Evolutionary conservation across 208 protist genomes (phyloP).

Genomic region (Crithidia expoeki): DNA sequence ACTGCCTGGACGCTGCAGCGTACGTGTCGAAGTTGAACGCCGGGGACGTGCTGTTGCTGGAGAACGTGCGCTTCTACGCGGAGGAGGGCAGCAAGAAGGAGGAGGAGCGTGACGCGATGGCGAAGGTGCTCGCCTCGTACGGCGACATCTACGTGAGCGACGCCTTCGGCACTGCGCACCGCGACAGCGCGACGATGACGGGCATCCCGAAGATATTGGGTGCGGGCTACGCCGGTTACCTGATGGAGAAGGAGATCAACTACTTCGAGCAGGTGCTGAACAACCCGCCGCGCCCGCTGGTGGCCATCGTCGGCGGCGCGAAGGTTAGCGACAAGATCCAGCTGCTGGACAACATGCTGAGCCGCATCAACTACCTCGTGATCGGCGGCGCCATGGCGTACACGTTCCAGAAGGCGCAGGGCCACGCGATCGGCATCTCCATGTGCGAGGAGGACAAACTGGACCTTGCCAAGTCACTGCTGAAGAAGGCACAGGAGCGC

Average conservation of each 20-base stretch:
- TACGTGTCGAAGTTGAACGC: conserved; percentile 41
- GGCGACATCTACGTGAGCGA: conserved; percentile 99
- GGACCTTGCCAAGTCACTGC: conserved; percentile 81
- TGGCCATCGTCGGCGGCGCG: conserved; percentile 97
- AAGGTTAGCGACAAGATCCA: conserved; percentile 99
- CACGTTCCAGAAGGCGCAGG: conserved; percentile 95
- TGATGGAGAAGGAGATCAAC: conserved; percentile 99
- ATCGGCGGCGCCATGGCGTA: conserved; percentile 99
- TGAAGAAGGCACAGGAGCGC: conserved; percentile 95
- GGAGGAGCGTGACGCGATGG: conserved; percentile 82
- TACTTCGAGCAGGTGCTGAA: conserved; percentile 96
- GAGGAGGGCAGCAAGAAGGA: conserved; percentile 97
- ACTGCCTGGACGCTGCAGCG: conserved; percentile 55
- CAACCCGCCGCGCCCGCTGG: conserved; percentile 84
- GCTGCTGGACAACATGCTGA: conserved; percentile 98
- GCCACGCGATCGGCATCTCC: conserved; percentile 93
- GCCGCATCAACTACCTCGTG: conserved; percentile 98
- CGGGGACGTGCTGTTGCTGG: conserved; percentile 96
- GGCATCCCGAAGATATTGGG: conserved; percentile 86
- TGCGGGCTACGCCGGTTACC: conserved; percentile 95
- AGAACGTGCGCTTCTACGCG: conserved; percentile 99
- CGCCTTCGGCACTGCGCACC: conserved; percentile 99
- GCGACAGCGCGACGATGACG: conserved; percentile 95
- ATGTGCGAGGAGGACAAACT: conserved; percentile 94
- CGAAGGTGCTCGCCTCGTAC: conserved; percentile 90